Base-by-base conservation (phyloP, 2,329 filamentous ascomycete species). In the Neofusicoccum sp. region DNA sequence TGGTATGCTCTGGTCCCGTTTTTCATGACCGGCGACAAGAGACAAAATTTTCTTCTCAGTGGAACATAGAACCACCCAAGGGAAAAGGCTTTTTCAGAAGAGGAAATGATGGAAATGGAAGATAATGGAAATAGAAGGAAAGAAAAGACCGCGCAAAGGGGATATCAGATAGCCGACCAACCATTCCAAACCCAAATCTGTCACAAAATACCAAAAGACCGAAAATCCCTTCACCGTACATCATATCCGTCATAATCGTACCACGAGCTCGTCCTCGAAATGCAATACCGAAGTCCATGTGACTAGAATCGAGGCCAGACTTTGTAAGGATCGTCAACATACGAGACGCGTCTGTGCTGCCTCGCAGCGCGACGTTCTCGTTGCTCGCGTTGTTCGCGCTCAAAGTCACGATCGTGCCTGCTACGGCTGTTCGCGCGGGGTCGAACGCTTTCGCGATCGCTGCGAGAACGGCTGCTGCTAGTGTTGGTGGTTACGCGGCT, bases 401-500 rank as follows among this genome's bases (percentile, higher is more conserved):
- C 53, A 7, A 12, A 12, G 8, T 24, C 54, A 5, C 41, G 41
- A 4, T 58, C 54, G 9, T 40, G 16, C 20, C 11, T 28, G 14
- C 30, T 47, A 8, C 54, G 54, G 26, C 54, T 47, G 30, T n/a
- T 14, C 7, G 16, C 43, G 36, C 54, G 54, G 9, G 41, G 43
- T 11, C 38, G 30, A 20, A 8, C 24, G 14, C 33, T 31, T 4
- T 54, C 58, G 40, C 48, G 38, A 14, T 54, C 58, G 40, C 58
- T 53, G 14, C 58, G 47, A n/a, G 58, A 61, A 2, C 40, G 33
- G 30, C 48, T 61, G 31, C 58, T 61, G 30, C 58, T 47, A 2
- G 58, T 61, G 38, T 53, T 54, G 26, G 47, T 53, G 3, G 58
- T 61, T 2, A 53, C 48, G 20, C 40, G 58, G 24, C 58, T 61